These are phyloP conservation scores for Metschnikowia similis DNA, from an alignment of 805 yeast genomes.

Conservation along the genomic window DNA sequence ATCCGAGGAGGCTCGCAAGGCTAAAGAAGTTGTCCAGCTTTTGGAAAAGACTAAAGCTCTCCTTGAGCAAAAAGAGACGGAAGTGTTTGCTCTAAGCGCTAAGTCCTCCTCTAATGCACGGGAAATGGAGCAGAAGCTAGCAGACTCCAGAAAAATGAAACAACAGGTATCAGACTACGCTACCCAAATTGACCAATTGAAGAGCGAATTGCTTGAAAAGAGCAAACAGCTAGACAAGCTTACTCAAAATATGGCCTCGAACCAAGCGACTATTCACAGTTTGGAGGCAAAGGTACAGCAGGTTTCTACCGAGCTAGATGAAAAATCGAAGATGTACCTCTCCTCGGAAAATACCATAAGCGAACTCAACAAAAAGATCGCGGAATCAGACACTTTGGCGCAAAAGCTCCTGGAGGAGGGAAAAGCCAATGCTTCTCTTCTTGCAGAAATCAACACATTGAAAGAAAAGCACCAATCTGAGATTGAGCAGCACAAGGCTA, in stretches of 20 bases:
- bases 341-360: constrained; percentile 1
- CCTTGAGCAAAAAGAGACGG: not conserved
- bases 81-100: not conserved
- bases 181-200: not conserved
- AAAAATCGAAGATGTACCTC: not conserved
- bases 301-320: not conserved
- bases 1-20: constrained; percentile 3
- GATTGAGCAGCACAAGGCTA: constrained; percentile 6
- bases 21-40: not conserved
- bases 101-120: not conserved
- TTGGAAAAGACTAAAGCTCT: not conserved
- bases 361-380: not conserved
- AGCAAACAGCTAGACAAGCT: not conserved
- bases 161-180: not conserved
- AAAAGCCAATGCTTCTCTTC: not conserved
- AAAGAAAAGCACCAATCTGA: constrained; percentile 6
- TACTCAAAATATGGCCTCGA: not conserved
- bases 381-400: not conserved
- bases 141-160: not conserved
- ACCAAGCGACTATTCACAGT: not conserved
- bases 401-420: constrained; percentile 1
- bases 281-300: not conserved
- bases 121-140: not conserved
- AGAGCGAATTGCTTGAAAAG: not conserved
- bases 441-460: constrained; percentile 1